phyloP scores from a whole-genome alignment of 1,284 basidiomycete species.

The Ceratobasidium sp. region DNA sequence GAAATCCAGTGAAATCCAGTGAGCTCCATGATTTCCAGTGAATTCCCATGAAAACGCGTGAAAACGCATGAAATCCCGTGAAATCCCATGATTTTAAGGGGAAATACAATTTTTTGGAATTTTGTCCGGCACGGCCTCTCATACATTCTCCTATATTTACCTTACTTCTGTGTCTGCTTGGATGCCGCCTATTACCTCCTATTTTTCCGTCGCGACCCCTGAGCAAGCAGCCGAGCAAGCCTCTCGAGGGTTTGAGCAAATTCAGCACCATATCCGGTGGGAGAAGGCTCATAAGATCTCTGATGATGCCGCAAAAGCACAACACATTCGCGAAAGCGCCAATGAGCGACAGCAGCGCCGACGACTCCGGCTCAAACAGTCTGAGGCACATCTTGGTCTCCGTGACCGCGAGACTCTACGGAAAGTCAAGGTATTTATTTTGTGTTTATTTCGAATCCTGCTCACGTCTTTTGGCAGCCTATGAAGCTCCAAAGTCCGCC shows the following conservation, averaged over 20 bases:
- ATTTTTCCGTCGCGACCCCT: slow-evolving; percentile 3
- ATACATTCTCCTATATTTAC: too few relatives aligned
- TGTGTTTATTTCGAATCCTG: too few relatives aligned
- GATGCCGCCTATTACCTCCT: slow-evolving; percentile 9
- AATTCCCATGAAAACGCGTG: too few relatives aligned
- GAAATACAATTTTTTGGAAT: too few relatives aligned
- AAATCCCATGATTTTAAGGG: too few relatives aligned
- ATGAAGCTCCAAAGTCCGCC: too few relatives aligned
- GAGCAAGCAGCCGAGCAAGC: slow-evolving; percentile 12
- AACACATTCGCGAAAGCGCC: background rate
- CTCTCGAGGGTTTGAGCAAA: background rate
- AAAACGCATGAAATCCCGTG: too few relatives aligned
- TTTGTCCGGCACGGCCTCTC: too few relatives aligned
- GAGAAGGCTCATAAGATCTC: background rate
- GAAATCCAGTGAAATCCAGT: too few relatives aligned
- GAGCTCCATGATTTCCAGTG: too few relatives aligned
- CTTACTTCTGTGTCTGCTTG: too few relatives aligned
- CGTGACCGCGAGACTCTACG: background rate
- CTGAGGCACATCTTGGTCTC: background rate
- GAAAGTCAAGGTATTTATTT: slow-evolving; percentile 8
- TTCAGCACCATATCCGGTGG: background rate
- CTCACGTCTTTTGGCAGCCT: too few relatives aligned
- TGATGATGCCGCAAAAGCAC: background rate
- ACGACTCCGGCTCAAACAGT: background rate
- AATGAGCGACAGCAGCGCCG: background rate